Conservation (phyloP, 1,284 basidiomycete genomes). For the Trametes versicolor region DNA sequence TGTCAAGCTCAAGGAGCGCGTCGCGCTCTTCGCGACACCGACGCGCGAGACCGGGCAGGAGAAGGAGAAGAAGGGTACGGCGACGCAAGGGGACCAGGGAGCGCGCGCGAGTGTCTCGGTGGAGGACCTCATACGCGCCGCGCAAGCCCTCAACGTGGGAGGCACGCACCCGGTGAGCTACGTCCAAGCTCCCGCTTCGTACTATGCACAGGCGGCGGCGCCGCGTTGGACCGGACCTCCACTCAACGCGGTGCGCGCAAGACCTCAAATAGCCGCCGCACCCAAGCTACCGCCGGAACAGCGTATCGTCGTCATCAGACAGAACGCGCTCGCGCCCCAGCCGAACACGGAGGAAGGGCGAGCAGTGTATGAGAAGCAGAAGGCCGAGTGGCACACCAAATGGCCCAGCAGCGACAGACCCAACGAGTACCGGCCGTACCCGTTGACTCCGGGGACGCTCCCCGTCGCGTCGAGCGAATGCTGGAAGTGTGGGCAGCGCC, state of each 20-base stretch:
- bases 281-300: neutral
- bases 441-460: conserved; percentile 15
- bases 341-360: conserved; percentile 9
- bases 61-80: neutral
- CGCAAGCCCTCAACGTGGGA: no score
- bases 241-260: neutral
- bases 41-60: no score
- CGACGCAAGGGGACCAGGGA: neutral
- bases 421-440: conserved; percentile 10
- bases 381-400: neutral
- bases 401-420: neutral
- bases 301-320: neutral
- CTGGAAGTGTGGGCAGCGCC: conserved; percentile 8
- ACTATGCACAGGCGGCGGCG: no score
- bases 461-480: conserved; percentile 10
- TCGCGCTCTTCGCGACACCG: neutral
- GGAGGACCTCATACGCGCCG: neutral
- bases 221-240: neutral
- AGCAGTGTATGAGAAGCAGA: neutral
- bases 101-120: neutral
- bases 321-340: conserved; percentile 1
- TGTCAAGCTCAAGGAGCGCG: conserved; percentile 4
- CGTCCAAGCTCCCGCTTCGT: neutral
- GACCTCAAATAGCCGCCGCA: neutral
- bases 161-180: conserved; percentile 6